Evolutionary conservation across 1,284 basidiomycete species (phyloP).

Genomic region (Puccinia triticina): DNA sequence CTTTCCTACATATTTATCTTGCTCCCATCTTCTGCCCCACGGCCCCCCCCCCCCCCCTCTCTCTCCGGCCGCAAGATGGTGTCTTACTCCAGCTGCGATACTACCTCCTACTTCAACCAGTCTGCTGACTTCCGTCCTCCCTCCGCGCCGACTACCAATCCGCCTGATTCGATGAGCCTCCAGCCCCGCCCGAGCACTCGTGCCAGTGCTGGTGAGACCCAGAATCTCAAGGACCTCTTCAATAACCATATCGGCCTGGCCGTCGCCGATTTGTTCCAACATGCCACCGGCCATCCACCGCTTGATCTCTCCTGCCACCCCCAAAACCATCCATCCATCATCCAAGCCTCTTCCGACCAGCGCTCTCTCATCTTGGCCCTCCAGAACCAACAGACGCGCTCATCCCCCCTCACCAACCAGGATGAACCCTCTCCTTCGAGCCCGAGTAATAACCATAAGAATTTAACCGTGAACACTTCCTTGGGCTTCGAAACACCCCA

Average conservation of each 20-base stretch:
- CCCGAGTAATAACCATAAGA: conserved; percentile 10
- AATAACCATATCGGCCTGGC: conserved; percentile 34
- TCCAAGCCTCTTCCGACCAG: conserved; percentile 27
- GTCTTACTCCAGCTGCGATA: conserved; percentile 15
- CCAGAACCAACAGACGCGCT: conserved; percentile 19
- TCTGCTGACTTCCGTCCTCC: conserved; percentile 6
- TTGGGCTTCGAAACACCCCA: conserved; percentile 23
- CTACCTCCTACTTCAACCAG: conserved; percentile 15
- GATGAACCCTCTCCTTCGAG: conserved; percentile 16
- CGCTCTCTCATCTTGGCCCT: conserved; percentile 24
- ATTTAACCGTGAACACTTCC: conserved; percentile 19
- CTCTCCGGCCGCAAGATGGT: conserved; percentile 19
- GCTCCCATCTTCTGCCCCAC: background rate
- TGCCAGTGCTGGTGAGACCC: conserved; percentile 18
- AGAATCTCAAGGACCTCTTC: conserved; percentile 36
- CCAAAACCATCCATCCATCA: conserved; percentile 24
- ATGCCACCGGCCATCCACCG: conserved; percentile 9
- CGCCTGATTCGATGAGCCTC: conserved; percentile 23
- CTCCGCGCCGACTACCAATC: background rate
- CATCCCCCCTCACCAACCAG: conserved; percentile 34
- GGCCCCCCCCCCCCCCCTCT: too few relatives aligned
- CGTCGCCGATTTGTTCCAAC: conserved; percentile 44
- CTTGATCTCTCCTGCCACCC: conserved; percentile 16
- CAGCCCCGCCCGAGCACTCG: conserved; percentile 16
- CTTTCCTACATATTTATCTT: background rate